A percentile compares a stretch with the other conserved stretches of the same genome.
Conservation (phyloP, 2,329 filamentous ascomycete genomes). For the Sporothrix pseudoabietina region DNA sequence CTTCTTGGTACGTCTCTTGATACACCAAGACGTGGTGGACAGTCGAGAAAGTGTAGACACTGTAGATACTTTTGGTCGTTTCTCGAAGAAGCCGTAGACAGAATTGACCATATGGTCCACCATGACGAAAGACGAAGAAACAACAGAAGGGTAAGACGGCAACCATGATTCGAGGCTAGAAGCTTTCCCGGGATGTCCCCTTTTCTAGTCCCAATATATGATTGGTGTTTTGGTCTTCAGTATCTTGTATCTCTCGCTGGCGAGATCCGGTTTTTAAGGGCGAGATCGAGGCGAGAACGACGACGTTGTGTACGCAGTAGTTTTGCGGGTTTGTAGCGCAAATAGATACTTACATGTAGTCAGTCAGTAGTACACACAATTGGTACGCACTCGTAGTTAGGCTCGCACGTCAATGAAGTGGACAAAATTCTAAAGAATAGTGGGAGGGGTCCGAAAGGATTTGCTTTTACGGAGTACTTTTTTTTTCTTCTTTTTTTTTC, state of each 20-base stretch:
- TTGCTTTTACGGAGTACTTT: background rate
- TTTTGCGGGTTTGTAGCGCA: background rate
- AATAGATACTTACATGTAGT: background rate
- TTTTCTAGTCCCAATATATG: background rate
- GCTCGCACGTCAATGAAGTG: background rate
- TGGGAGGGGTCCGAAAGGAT: background rate
- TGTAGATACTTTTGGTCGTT: background rate
- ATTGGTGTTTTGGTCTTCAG: background rate
- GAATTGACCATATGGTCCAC: constrained; percentile 1
- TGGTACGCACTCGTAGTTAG: background rate
- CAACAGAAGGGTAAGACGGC: background rate
- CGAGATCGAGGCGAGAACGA: constrained; percentile 16
- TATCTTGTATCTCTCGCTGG: constrained; percentile 2
- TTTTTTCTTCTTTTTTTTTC: background rate
- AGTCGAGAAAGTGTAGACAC: background rate
- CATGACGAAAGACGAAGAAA: background rate
- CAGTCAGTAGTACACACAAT: too few relatives aligned
- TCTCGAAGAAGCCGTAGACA: background rate
- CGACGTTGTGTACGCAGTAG: too few relatives aligned
- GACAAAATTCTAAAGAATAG: background rate
- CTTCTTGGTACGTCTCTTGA: background rate
- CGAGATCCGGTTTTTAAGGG: background rate
- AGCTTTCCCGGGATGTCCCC: constrained; percentile 17
- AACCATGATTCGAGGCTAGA: constrained; percentile 7
- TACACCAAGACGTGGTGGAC: background rate